Evolutionary conservation across 2,329 filamentous ascomycete species (phyloP).

Genomic region (Epichloe typhina): DNA sequence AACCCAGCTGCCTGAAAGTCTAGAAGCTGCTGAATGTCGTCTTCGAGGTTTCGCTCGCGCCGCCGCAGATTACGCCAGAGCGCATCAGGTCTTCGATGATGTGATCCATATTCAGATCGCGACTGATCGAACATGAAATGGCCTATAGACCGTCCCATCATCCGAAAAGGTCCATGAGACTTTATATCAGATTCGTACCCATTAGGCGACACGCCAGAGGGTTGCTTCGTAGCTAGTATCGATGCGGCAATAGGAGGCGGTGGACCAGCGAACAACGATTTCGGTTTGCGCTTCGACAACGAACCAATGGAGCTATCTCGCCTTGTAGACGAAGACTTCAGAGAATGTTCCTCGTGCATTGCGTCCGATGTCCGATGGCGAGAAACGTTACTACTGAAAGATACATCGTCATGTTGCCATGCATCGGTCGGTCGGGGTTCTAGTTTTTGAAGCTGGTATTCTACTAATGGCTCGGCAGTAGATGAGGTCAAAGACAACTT

Average conservation of each 20-base stretch:
- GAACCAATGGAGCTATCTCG: conserved; percentile 17
- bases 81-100: conserved; percentile 20
- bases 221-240: conserved; percentile 16
- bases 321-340: conserved; percentile 11
- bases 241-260: conserved; percentile 38
- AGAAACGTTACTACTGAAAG: background rate
- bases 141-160: conserved; percentile 8
- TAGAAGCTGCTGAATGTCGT: conserved; percentile 33
- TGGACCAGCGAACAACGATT: conserved; percentile 32
- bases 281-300: conserved; percentile 18
- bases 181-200: conserved; percentile 8
- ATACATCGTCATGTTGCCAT: conserved; percentile 9
- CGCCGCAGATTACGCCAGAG: conserved; percentile 33
- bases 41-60: conserved; percentile 31
- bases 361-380: conserved; percentile 1
- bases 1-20: conserved; percentile 36
- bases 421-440: conserved; percentile 23
- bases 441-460: conserved; percentile 27
- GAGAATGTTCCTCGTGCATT: conserved; percentile 5
- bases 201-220: conserved; percentile 3
- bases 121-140: conserved; percentile 27
- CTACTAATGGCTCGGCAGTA: conserved; percentile 14
- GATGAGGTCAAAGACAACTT: conserved; percentile 14
- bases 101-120: conserved; percentile 4
- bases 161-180: conserved; percentile 2